Evolutionary conservation across 352 stramenopile genomes (phyloP), one percentile per base, ranked within the genome.

Genomic region (Proteromonas lacertae): DNA sequence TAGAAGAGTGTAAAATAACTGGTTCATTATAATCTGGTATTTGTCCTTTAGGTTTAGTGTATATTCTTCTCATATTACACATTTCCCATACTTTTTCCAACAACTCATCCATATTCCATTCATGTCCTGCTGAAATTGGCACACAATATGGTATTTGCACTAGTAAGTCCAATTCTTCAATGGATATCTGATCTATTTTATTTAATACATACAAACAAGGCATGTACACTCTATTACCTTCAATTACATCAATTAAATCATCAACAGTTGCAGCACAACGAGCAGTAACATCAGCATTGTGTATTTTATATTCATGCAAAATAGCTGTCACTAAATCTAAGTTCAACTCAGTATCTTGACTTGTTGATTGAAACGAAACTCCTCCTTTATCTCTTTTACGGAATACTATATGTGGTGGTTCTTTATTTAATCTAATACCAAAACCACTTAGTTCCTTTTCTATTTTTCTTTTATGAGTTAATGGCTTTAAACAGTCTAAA

Each of bases 121-220:
- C 62, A 45, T 93, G 76, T 47, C 88, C 29, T 23, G 69, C 76
- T 34, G 69, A 91, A 44, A 96, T 93, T 35, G 83, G 74, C 14
- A 93, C 75, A 52, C 91, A 92, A 59, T 98, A 79, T 32, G 80
- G 79, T 50, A 96, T 76, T 57, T 92, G 74, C 53, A 86, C 81
- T 33, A 96, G 75, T 51, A 93, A 90, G 41, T 91, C 84, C 0
- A 98, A 62, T 57, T 56, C 49, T 20, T 56, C 43, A 55, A 96
- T 92, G 17, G 76, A 86, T 19, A 96, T 66, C 51, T 90, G 62
- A 52, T 98, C 86, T 48, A 98, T 96, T 59, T 96, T 98, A 62
- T 98, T 98, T 41, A 94, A 75, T 36, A 95, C 74, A 60, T 96
- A 98, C 10, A 96, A 54, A 34, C 66, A 79, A 26, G 82, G 81